phyloP scores from a whole-genome alignment of 2,329 filamentous ascomycete genomes.

The Xylariales sp. region DNA sequence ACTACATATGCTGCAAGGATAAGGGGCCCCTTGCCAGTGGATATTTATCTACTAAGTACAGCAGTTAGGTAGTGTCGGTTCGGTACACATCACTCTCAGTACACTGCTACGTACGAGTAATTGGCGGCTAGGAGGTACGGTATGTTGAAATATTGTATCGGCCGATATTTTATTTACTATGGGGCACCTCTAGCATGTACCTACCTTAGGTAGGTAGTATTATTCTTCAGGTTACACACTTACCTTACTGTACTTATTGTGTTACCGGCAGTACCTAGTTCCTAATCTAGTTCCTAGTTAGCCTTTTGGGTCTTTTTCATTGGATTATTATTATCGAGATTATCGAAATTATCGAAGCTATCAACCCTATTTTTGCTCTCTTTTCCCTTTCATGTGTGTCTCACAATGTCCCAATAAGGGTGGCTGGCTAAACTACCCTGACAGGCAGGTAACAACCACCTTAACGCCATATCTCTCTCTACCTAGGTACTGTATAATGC shows the following conservation, averaged over 20 bases:
- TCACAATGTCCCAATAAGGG: background rate
- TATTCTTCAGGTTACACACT: background rate
- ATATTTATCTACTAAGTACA: background rate
- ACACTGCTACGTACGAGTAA: too few species aligned
- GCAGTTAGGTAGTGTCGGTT: background rate
- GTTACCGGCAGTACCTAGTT: too few species aligned
- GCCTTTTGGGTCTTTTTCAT: too few species aligned
- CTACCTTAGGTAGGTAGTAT: background rate
- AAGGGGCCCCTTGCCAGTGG: background rate
- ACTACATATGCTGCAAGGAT: constrained; percentile 7
- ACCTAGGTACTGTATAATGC: background rate
- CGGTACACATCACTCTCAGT: too few species aligned
- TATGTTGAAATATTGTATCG: too few species aligned
- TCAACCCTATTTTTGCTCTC: background rate
- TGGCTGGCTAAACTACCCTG: background rate
- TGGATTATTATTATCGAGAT: too few species aligned
- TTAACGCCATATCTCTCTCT: too few species aligned
- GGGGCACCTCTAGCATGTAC: background rate
- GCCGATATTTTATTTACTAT: background rate
- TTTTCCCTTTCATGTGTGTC: background rate
- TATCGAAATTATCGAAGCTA: too few species aligned
- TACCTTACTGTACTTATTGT: background rate
- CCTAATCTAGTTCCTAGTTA: too few species aligned
- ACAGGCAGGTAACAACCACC: too few species aligned
- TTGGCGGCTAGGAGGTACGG: too few species aligned